Percentiles rank a stretch among this genome's conserved stretches.
Evolutionary conservation across 2,329 filamentous ascomycete genomes (phyloP).

Genomic region (Diplodia corticola): DNA sequence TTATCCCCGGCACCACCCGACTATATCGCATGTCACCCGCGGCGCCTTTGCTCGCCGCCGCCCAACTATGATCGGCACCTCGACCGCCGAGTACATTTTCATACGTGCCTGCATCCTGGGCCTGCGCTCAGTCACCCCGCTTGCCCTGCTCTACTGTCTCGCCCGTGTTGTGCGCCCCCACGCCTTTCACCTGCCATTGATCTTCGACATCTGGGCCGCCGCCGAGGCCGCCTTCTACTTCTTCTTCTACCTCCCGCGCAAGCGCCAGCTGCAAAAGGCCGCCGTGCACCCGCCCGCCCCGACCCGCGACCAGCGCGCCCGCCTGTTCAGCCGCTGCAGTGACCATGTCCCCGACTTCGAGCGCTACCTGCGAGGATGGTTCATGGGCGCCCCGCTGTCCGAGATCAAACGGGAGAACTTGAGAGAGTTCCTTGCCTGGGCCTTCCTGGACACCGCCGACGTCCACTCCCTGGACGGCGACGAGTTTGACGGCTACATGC

Average conservation of each 20-base stretch:
- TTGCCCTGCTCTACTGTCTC: conserved; percentile 42
- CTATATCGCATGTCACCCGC: background rate
- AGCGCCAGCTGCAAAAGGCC: conserved; percentile 52
- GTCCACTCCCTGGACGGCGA: conserved; percentile 46
- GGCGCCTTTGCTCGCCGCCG: background rate
- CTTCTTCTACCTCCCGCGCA: conserved; percentile 55
- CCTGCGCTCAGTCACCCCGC: conserved; percentile 52
- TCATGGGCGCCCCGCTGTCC: conserved; percentile 57
- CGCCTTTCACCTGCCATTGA: conserved; percentile 28
- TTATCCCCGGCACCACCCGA: background rate
- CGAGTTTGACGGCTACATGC: conserved; percentile 59
- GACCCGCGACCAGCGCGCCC: conserved; percentile 51
- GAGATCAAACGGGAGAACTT: conserved; percentile 69
- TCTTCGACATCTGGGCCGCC: conserved; percentile 48
- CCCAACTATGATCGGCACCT: conserved; percentile 43
- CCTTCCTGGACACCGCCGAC: conserved; percentile 59
- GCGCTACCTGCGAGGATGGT: conserved; percentile 64
- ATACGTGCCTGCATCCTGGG: conserved; percentile 52
- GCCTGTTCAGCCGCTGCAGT: conserved; percentile 59
- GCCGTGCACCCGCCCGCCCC: conserved; percentile 52
- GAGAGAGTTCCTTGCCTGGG: conserved; percentile 67
- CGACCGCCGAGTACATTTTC: conserved; percentile 42
- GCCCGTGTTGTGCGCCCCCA: no score
- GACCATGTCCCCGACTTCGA: conserved; percentile 57
- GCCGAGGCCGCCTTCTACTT: conserved; percentile 59